These are phyloP conservation scores for Myxozyma mucilagina DNA, from an alignment of 805 yeast genomes.

Conservation along the genomic window DNA sequence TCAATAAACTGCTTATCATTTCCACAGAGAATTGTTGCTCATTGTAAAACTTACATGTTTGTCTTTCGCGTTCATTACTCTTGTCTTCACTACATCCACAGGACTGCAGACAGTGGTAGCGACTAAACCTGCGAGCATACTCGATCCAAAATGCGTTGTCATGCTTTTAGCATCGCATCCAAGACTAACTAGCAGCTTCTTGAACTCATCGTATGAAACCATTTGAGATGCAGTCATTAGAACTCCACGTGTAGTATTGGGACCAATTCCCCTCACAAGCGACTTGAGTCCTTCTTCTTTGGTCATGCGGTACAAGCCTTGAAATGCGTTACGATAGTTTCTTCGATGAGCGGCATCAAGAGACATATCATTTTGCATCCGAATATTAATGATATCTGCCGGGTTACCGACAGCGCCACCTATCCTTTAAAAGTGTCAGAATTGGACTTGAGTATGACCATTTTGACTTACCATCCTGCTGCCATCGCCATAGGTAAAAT, in stretches of 20 bases:
- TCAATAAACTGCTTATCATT: no score
- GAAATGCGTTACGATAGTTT: constrained; percentile 73
- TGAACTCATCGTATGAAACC: constrained; percentile 80
- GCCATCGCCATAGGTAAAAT: constrained; percentile 78
- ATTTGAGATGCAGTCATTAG: constrained; percentile 91
- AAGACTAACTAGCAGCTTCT: constrained; percentile 54
- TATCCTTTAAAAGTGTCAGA: constrained; percentile 34
- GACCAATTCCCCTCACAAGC: constrained; percentile 70
- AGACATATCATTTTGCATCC: constrained; percentile 82
- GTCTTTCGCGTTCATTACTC: constrained; percentile 68
- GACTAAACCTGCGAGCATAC: constrained; percentile 77
- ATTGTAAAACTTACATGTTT: constrained; percentile 16
- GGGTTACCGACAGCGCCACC: constrained; percentile 91
- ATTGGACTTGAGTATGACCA: background rate
- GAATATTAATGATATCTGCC: constrained; percentile 70
- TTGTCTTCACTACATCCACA: constrained; percentile 85
- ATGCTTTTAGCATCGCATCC: constrained; percentile 59
- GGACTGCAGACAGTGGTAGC: constrained; percentile 94
- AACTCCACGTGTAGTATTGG: constrained; percentile 77
- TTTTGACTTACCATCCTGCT: constrained; percentile 57
- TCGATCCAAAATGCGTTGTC: constrained; percentile 74
- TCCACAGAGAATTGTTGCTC: background rate
- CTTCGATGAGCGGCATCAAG: constrained; percentile 65
- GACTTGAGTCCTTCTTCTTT: constrained; percentile 61
- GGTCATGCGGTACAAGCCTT: constrained; percentile 64